phyloP scores from a whole-genome alignment of 2,329 filamentous ascomycete genomes.

The Madurella fahalii region DNA sequence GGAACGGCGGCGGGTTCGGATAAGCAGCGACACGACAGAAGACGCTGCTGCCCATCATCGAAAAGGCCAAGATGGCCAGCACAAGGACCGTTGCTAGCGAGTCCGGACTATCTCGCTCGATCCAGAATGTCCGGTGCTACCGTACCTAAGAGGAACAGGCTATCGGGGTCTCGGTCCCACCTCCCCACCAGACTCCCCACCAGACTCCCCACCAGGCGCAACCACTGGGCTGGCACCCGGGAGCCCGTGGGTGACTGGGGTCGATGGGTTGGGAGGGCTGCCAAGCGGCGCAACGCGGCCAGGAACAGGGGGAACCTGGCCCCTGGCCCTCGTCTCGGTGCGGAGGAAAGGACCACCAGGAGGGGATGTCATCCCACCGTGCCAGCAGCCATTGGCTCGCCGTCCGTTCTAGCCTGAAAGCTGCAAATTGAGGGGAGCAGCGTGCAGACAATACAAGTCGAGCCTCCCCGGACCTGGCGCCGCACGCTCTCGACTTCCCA shows the following conservation, averaged over 20 bases:
- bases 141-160: too few species aligned
- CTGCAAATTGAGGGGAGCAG: background rate
- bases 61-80: too few species aligned
- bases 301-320: background rate
- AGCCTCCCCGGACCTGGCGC: background rate
- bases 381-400: conserved; percentile 2
- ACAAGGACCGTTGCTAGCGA: too few species aligned
- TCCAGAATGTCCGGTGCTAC: too few species aligned
- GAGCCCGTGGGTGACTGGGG: background rate
- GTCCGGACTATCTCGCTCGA: too few species aligned
- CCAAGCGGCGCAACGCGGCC: conserved; percentile 1
- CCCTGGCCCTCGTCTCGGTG: background rate
- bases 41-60: too few species aligned
- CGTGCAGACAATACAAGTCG: background rate
- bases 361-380: background rate
- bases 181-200: too few species aligned
- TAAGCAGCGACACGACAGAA: background rate
- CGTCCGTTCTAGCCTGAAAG: conserved; percentile 1
- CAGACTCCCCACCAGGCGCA: background rate
- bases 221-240: conserved; percentile 4
- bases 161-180: too few species aligned
- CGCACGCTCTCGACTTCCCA: background rate
- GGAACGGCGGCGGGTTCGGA: background rate
- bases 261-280: background rate
- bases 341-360: conserved; percentile 1